Evolutionary conservation across 495 filamentous ascomycete species (phyloP).

Genomic region (Podospora pseudoanserina): DNA sequence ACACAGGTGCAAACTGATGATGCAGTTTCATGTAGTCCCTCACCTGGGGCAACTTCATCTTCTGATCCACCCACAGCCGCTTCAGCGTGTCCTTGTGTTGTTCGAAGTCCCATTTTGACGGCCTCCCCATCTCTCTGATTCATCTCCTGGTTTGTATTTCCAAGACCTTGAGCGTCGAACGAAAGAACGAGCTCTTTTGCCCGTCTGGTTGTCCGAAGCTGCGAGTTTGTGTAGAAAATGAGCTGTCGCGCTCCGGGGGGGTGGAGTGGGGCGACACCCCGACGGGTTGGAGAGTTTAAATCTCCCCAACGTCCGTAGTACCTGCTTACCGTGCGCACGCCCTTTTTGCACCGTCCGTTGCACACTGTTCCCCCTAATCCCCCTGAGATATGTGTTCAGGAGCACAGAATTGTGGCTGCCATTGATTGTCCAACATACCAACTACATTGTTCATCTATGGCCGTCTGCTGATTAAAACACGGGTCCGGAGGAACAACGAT

Average conservation of each 20-base stretch:
- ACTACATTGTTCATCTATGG: neutral
- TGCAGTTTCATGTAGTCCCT: neutral
- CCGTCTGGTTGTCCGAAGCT: neutral
- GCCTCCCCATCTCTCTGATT: neutral
- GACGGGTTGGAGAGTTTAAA: neutral
- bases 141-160: neutral
- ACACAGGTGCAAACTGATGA: slow-evolving; percentile 3
- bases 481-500: no score
- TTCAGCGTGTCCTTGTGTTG: neutral
- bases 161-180: neutral
- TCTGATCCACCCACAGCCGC: slow-evolving; percentile 3
- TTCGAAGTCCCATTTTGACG: neutral
- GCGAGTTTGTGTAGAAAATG: neutral
- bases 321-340: neutral
- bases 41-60: neutral
- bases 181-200: neutral
- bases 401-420: no score
- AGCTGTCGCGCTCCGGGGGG: neutral
- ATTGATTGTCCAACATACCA: no score
- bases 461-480: no score
- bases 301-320: neutral
- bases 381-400: no score
- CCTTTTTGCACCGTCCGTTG: neutral
- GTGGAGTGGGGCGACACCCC: neutral
- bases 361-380: no score